Percentiles rank a stretch among this genome's conserved stretches.
Evolutionary conservation across 1,284 basidiomycete species (phyloP).

Genomic region (Cryptococcus maquisensis): DNA sequence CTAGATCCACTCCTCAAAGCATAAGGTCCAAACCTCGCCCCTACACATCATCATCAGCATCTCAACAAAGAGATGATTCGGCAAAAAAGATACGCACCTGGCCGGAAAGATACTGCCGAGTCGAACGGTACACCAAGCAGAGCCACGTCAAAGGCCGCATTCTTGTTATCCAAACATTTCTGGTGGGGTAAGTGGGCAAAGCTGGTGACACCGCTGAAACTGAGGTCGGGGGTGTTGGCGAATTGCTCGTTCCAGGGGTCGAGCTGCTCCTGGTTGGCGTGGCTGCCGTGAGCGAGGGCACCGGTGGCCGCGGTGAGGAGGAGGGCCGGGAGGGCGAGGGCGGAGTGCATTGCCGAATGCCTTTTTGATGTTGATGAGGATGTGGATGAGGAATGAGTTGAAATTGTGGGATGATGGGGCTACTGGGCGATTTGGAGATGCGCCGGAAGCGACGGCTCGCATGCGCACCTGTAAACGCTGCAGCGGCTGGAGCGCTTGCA

Average conservation of each 20-base stretch:
- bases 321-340: constrained; percentile 3
- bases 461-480: too few species aligned
- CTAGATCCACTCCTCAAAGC: constrained; percentile 38
- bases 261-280: constrained; percentile 1
- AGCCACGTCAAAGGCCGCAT: constrained; percentile 49
- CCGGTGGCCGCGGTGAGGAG: constrained; percentile 3
- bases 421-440: too few species aligned
- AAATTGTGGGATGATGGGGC: too few species aligned
- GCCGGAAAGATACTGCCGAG: constrained; percentile 37
- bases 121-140: constrained; percentile 47
- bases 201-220: constrained; percentile 43
- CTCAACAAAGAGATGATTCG: background rate
- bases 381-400: too few species aligned
- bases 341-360: background rate
- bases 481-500: too few species aligned
- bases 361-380: background rate
- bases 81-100: constrained; percentile 27
- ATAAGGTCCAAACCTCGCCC: constrained; percentile 47
- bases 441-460: too few species aligned
- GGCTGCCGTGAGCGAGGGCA: constrained; percentile 11
- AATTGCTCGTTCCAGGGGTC: constrained; percentile 33
- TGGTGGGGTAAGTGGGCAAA: constrained; percentile 45
- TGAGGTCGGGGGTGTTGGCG: constrained; percentile 36
- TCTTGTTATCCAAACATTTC: constrained; percentile 38
- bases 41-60: constrained; percentile 9